A percentile compares a stretch with the other conserved stretches of the same genome.
Evolutionary conservation across 2,329 filamentous ascomycete species (phyloP).

Genomic region (Aspergillus calidoustus): DNA sequence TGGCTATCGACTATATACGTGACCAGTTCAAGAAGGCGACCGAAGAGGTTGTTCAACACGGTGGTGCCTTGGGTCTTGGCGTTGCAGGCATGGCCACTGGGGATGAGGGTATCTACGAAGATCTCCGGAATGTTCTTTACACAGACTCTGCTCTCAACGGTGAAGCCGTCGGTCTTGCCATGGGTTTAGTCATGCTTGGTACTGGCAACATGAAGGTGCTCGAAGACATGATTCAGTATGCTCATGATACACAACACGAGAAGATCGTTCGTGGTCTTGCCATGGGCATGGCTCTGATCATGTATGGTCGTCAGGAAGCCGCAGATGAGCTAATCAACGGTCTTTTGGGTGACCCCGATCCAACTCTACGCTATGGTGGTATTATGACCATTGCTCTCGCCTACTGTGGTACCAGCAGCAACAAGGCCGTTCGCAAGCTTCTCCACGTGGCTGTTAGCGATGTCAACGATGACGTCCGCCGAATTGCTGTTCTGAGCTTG

Average conservation of each 20-base stretch:
- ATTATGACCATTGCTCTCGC: constrained; percentile 98
- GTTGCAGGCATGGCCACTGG: constrained; percentile 98
- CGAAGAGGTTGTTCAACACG: constrained; percentile 89
- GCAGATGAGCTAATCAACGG: constrained; percentile 95
- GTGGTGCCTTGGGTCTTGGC: constrained; percentile 90
- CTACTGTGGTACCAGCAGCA: constrained; percentile 96
- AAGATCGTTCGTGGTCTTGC: constrained; percentile 97
- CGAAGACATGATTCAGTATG: constrained; percentile 96
- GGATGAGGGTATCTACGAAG: constrained; percentile 86
- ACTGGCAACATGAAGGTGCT: constrained; percentile 94
- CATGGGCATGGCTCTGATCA: constrained; percentile 96
- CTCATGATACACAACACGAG: constrained; percentile 97
- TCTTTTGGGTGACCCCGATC: constrained; percentile 89
- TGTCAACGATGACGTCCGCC: constrained; percentile 94
- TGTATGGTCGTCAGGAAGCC: constrained; percentile 94
- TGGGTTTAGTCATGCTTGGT: constrained; percentile 98
- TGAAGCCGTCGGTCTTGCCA: constrained; percentile 91
- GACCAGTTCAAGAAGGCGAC: constrained; percentile 56
- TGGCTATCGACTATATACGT: constrained; percentile 64
- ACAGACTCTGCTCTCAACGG: constrained; percentile 95
- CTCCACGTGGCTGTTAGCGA: constrained; percentile 97
- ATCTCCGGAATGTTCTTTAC: constrained; percentile 85
- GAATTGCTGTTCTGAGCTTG: constrained; percentile 95
- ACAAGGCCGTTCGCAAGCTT: constrained; percentile 95
- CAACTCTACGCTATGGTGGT: constrained; percentile 91